Evolutionary conservation across 2,329 filamentous ascomycete genomes (phyloP), one percentile per base, ranked within the genome.

Genomic region (Xylariaceae sp.): DNA sequence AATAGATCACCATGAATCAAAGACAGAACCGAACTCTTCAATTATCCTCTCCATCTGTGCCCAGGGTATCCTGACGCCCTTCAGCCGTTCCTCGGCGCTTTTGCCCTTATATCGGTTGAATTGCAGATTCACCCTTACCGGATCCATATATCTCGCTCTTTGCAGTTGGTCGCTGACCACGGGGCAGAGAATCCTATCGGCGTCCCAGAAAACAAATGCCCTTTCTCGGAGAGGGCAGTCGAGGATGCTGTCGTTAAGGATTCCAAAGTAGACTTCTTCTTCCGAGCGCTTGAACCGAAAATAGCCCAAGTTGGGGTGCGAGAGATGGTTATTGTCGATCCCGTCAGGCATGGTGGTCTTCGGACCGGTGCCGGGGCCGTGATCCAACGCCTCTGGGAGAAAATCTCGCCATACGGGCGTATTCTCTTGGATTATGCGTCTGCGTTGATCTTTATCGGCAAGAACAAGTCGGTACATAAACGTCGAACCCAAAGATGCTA

Each of bases 171-270:
- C 9, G 32, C 14, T 48, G 47, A 1, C 47, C 50, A 42, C 53
- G 29, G 50, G 65, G 59, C 54, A 43, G 54, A 49, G 5, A n/a
- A 52, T 52, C 19, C 40, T 23, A 12, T 5, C 71, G 9, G 32
- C 7, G 14, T 37, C 32, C 32, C 32, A 37, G 32, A 37, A 37
- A 14, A 37, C 32, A 37, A 3, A 16, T 7, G 5, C 32, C 7
- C 5, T 12, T 12, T 7, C 12, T 37, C 32, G 32, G 14, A 29
- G 26, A 29, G 26, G 26, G 10, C 6, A 29, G 10, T 6, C 6
- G 6, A 29, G 26, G 26, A 29, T 29, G 5, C 26, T 10, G 10
- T 29, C 26, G 26, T 29, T 29, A 5, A 29, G 10, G 12, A 37
- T 37, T 37, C 32, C 32, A 16, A 14, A 16, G 32, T 7, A 37